Evolutionary conservation across 768 basidiomycete genomes (phyloP), one percentile per base, ranked within the genome.

Genomic region (Naematelia encephala): DNA sequence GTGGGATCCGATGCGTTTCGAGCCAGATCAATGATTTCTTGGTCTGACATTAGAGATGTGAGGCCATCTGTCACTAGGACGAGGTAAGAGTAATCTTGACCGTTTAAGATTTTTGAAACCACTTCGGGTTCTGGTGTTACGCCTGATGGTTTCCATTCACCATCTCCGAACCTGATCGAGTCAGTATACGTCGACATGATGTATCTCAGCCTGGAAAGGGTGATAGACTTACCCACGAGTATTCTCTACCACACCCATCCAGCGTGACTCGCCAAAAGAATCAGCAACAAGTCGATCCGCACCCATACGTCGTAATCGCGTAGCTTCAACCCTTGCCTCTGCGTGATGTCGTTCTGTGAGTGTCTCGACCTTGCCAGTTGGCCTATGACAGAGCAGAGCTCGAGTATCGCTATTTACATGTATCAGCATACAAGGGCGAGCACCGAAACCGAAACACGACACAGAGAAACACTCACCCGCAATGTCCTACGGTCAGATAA

Each of bases 271-370:
- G 5, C 94, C 93, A 69, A 90, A 98, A 4, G 91, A 92, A 74
- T 98, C 94, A 1, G 89, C 89, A 45, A 96, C 88, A 25, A 94
- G 77, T 2, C 70, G 45, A 13, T 89, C 87, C 8, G 87, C 87
- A 11, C 91, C 91, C 85, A 91, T 89, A 54, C 89, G 83, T 28
- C 93, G 83, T 54, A 99, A 79, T 45, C 96, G 82, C 45, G 85
- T 85, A 27, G 89, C 84, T 75, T 99, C 96, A 10, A 89, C 82
- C 29, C 86, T 86, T 22, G 90, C 83, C 67, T 98, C 94, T n/a
- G 91, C 88, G 74, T 97, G 94, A 73, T 99, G 96, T 26, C 85
- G 87, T 79, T 97, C 91, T 0, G 96, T 96, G 84, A 98, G 88
- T 1, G 90, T 84, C 47, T 83, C 79, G n/a, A 86, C 89, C 46